These are phyloP conservation scores for Colletotrichum gloeosporioides DNA, from an alignment of 2,329 filamentous ascomycete species.

Conservation along the genomic window DNA sequence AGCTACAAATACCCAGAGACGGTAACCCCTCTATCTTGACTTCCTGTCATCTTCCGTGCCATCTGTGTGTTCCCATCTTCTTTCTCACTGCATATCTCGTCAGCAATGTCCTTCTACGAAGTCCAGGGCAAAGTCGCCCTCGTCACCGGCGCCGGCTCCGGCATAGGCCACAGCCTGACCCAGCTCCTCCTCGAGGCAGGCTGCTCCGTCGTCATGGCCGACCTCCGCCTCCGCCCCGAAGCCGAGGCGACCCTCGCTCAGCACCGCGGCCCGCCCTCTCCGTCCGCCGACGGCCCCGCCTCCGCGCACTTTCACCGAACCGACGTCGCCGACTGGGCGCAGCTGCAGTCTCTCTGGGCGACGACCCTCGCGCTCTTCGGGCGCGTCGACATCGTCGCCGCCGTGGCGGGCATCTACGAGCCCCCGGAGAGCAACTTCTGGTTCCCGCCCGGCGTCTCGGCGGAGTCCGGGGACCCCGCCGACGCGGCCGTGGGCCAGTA, in stretches of 20 bases:
- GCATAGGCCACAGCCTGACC: background rate
- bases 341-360: conserved; percentile 29
- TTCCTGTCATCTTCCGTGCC: background rate
- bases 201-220: conserved; percentile 18
- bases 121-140: conserved; percentile 20
- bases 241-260: conserved; percentile 23
- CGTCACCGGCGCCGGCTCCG: conserved; percentile 17
- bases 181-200: background rate
- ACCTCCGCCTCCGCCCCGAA: conserved; percentile 27
- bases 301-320: conserved; percentile 34
- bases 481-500: conserved; percentile 27
- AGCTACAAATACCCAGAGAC: background rate
- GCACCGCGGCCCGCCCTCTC: conserved; percentile 1
- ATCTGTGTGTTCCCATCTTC: background rate
- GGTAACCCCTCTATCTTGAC: background rate
- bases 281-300: conserved; percentile 13
- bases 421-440: conserved; percentile 31
- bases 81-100: background rate
- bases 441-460: conserved; percentile 27
- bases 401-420: conserved; percentile 29
- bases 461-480: conserved; percentile 20
- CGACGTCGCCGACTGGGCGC: conserved; percentile 29
- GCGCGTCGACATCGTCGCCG: conserved; percentile 23
- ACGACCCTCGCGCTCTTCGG: conserved; percentile 13
- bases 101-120: conserved; percentile 14